These are phyloP conservation scores for Phaeoacremonium minimum DNA, from an alignment of 2,329 filamentous ascomycete genomes.

Conservation along the genomic window DNA sequence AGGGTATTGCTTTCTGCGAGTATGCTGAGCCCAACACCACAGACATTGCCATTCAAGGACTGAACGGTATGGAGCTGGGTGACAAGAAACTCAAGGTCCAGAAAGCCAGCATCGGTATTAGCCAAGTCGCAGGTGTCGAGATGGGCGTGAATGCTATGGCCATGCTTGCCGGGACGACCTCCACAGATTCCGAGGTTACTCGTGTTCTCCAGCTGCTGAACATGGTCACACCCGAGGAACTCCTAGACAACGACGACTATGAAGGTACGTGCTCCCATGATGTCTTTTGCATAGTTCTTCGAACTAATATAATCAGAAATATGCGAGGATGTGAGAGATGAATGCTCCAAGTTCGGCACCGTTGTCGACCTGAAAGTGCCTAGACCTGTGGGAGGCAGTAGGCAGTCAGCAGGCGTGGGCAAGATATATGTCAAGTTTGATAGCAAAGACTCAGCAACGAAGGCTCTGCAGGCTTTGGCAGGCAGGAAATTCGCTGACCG, in stretches of 20 bases:
- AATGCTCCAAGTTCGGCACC: constrained; percentile 86
- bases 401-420: constrained; percentile 84
- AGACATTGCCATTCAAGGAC: constrained; percentile 79
- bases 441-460: constrained; percentile 69
- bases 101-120: constrained; percentile 87
- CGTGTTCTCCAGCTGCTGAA: constrained; percentile 90
- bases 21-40: constrained; percentile 76
- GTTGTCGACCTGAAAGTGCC: constrained; percentile 91
- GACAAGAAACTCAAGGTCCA: constrained; percentile 80
- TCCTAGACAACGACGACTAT: constrained; percentile 92
- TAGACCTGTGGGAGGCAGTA: constrained; percentile 74
- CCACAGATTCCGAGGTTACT: constrained; percentile 72
- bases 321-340: constrained; percentile 86
- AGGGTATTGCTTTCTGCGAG: constrained; percentile 97
- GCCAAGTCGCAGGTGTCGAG: constrained; percentile 87
- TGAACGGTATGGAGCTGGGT: constrained; percentile 91
- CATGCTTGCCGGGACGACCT: constrained; percentile 88
- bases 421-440: constrained; percentile 98
- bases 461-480: constrained; percentile 83
- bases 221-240: constrained; percentile 95
- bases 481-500: constrained; percentile 94
- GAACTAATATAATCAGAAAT: constrained; percentile 68
- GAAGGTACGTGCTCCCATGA: constrained; percentile 60
- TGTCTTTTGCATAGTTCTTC: constrained; percentile 1
- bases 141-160: constrained; percentile 98